A percentile compares a stretch with the other conserved stretches of the same genome.
These are phyloP conservation scores for Dendrocalamus sinicus DNA, from an alignment of 176 grass and related monocot species.

Conservation along the genomic window DNA sequence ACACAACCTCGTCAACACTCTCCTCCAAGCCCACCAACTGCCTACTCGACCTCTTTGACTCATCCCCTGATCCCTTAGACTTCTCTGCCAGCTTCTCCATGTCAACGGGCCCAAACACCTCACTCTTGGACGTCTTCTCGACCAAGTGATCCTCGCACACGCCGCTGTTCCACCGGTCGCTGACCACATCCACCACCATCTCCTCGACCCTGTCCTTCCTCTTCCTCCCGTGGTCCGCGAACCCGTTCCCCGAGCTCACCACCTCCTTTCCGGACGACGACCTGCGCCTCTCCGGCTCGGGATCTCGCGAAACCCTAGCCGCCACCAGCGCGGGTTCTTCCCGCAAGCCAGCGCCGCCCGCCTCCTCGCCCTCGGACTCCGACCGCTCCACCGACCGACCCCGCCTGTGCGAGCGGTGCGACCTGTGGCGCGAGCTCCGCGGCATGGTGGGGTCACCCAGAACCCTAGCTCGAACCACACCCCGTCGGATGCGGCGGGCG, in stretches of 20 bases:
- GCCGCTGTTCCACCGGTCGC: constrained; percentile 87
- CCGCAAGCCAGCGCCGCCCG: constrained; percentile 42
- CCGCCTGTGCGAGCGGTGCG: constrained; percentile 86
- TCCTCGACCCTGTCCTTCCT: constrained; percentile 78
- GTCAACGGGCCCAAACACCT: constrained; percentile 64
- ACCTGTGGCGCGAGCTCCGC: constrained; percentile 86
- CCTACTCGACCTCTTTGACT: constrained; percentile 70
- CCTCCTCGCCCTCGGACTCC: constrained; percentile 77
- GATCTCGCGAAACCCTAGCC: constrained; percentile 87
- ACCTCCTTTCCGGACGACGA: constrained; percentile 61
- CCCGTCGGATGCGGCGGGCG: constrained; percentile 33
- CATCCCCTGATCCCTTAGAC: constrained; percentile 67
- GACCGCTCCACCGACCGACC: constrained; percentile 72
- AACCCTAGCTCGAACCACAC: constrained; percentile 50
- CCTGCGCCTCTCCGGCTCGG: constrained; percentile 69
- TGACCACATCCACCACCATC: constrained; percentile 60
- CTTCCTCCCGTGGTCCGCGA: constrained; percentile 78
- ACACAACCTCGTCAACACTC: constrained; percentile 54
- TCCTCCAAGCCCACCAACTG: constrained; percentile 42
- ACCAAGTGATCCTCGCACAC: constrained; percentile 64
- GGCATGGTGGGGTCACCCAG: constrained; percentile 60
- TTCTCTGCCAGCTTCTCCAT: constrained; percentile 62
- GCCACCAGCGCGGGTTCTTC: constrained; percentile 48
- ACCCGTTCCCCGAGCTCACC: constrained; percentile 61
- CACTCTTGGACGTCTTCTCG: constrained; percentile 76